Conservation (phyloP, 768 basidiomycete species). For the Kwoniella mangroviensis region DNA sequence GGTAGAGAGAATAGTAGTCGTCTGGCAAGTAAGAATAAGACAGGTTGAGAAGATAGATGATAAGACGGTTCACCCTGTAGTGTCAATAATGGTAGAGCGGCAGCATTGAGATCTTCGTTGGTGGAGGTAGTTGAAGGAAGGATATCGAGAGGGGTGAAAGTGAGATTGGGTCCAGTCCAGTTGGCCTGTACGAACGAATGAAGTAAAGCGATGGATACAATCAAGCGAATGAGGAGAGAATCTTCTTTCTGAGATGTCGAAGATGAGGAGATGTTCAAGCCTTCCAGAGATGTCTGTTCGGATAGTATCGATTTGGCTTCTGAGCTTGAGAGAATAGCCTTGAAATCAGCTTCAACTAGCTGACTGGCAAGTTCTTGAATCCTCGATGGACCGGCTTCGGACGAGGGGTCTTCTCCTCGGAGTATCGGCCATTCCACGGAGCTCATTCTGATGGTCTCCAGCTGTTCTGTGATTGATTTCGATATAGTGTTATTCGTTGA, state of each 20-base stretch:
- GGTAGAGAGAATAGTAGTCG: conserved; percentile 65
- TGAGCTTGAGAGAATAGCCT: conserved; percentile 58
- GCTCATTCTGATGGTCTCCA: conserved; percentile 25
- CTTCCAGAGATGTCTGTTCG: conserved; percentile 53
- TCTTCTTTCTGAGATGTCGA: conserved; percentile 60
- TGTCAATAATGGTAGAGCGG: conserved; percentile 76
- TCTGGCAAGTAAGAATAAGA: conserved; percentile 76
- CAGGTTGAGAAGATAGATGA: conserved; percentile 74
- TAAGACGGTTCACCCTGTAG: conserved; percentile 92
- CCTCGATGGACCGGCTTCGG: conserved; percentile 22
- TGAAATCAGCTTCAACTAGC: conserved; percentile 58
- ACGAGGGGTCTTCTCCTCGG: conserved; percentile 15
- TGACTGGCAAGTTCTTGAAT: conserved; percentile 46
- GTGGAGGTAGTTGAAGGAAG: conserved; percentile 46
- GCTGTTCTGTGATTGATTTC: neutral
- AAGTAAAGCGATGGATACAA: conserved; percentile 75
- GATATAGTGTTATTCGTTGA: neutral
- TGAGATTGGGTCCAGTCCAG: conserved; percentile 92
- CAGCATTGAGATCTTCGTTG: conserved; percentile 66
- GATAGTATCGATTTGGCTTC: conserved; percentile 59
- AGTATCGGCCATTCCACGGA: conserved; percentile 41
- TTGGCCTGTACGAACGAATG: conserved; percentile 91
- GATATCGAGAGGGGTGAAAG: conserved; percentile 61
- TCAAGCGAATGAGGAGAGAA: conserved; percentile 62
- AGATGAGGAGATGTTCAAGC: conserved; percentile 43